Evolutionary conservation across 495 filamentous ascomycete genomes (phyloP).

Genomic region (Penicillium silybi): DNA sequence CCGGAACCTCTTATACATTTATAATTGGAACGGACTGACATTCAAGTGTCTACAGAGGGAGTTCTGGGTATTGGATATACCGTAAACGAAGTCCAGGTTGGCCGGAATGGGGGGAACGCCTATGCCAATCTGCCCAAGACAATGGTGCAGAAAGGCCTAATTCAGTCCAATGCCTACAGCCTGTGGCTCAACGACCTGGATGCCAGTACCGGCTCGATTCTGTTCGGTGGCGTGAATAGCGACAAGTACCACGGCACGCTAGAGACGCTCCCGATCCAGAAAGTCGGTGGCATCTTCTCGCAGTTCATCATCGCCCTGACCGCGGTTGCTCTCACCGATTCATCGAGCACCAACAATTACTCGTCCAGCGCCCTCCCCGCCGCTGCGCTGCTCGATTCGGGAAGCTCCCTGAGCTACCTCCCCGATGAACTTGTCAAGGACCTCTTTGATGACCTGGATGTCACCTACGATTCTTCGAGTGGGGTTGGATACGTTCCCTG

Average conservation of each 20-base stretch:
- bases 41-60: conserved; percentile 48
- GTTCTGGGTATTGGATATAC: conserved; percentile 91
- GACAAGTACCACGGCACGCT: conserved; percentile 71
- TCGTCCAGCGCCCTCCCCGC: conserved; percentile 50
- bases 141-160: conserved; percentile 65
- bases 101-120: conserved; percentile 48
- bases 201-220: conserved; percentile 69
- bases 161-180: conserved; percentile 79
- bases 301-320: conserved; percentile 85
- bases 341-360: conserved; percentile 40
- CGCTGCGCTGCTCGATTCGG: conserved; percentile 84
- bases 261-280: conserved; percentile 70
- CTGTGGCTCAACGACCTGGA: conserved; percentile 54
- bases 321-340: conserved; percentile 47
- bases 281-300: conserved; percentile 52
- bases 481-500: conserved; percentile 69
- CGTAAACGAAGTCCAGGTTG: conserved; percentile 75
- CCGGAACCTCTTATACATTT: not conserved
- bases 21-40: not conserved
- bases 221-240: conserved; percentile 90
- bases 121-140: conserved; percentile 79
- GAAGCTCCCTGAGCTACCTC: conserved; percentile 83
- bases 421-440: conserved; percentile 60
- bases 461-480: conserved; percentile 52
- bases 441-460: conserved; percentile 63